Evolutionary conservation across 139 green algal species (phyloP), one percentile per base, ranked within the genome.

Genomic region (Coelastrella sp.): DNA sequence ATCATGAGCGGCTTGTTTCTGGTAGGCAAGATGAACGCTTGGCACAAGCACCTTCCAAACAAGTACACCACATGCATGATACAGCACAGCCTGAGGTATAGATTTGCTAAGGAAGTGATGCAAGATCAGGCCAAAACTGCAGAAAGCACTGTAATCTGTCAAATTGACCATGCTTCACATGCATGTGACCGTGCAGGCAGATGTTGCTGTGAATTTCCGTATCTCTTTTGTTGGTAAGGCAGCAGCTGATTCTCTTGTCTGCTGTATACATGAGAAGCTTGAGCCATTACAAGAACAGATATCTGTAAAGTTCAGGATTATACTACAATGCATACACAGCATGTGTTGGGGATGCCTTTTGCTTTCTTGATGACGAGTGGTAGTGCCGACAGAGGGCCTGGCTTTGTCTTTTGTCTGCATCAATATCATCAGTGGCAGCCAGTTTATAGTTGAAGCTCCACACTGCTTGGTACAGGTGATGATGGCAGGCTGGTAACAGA

Each of bases 201-300:
- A 91, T 73, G 62, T 89, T 5, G 73, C 60, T 30, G 71, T 87
- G 40, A 89, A 86, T 80, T 89, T 89, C 72, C 35, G 66, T 3
- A 88, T 74, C 21, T 75, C 78, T 45, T 83, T 78, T 35, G 21
- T 82, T 37, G 48, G 86, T 83, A 25, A 75, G 69, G 23, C 35
- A 34, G n/a, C 23, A 90, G 87, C 30, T 88, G 89, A 41, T 57
- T 63, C 5, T 90, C 86, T 0, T 75, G 83, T 40, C 86, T 83
- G 25, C 45, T 72, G 9, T 59, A 66, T n/a, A n/a, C n/a, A n/a
- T n/a, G n/a, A n/a, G n/a, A n/a, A n/a, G n/a, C n/a, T n/a, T n/a
- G n/a, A n/a, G n/a, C n/a, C n/a, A n/a, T n/a, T n/a, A n/a, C n/a
- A n/a, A n/a, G n/a, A n/a, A n/a, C n/a, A n/a, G n/a, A n/a, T n/a